Evolutionary conservation across 345 rosid genomes (phyloP), one percentile per base, ranked within the genome.

Genomic region (Lepidium aucheri): DNA sequence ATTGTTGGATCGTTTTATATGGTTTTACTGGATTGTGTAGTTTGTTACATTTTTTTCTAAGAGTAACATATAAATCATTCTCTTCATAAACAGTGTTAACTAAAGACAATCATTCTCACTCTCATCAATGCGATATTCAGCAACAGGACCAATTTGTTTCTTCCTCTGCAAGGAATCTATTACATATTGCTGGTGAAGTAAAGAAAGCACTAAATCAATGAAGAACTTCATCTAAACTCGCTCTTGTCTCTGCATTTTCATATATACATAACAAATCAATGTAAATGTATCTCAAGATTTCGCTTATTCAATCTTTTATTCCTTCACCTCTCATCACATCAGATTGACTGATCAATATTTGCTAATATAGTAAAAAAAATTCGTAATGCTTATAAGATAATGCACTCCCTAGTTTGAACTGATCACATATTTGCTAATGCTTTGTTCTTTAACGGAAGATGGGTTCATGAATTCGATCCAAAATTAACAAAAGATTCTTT

Each of bases 401-500:
- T n/a, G n/a, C n/a, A n/a, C n/a, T 33, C 13, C 0, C 34, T 65
- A 2, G 53, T n/a, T 4, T 8, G 61, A 65, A 65, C 70, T 65
- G 53, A 53, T 53, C 0, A 0, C 70, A 42, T 65, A 65, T 55
- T 43, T 44, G 63, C 71, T 34, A 67, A 67, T 67, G 63, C 63
- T 1, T 26, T 67, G 13, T 67, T 67, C 55, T 67, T 67, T 28
- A 26, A 55, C 8, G 63, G 71, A 55, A 67, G 63, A 55, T 67
- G 71, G 63, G 54, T 20, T 15, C 0, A 3, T 0, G 10, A 67
- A 44, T 55, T 55, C 11, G 24, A 55, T 55, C 63, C 63, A 55
- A 22, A 28, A 6, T 12, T 34, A 7, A 55, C 63, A 14, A 2
- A 55, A 55, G 71, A 67, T 5, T 67, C 54, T 67, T 67, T 55